A percentile compares a stretch with the other conserved stretches of the same genome.
These are phyloP conservation scores for Pseudogymnoascus pannorum DNA, from an alignment of 2,329 filamentous ascomycete genomes.

Conservation along the genomic window DNA sequence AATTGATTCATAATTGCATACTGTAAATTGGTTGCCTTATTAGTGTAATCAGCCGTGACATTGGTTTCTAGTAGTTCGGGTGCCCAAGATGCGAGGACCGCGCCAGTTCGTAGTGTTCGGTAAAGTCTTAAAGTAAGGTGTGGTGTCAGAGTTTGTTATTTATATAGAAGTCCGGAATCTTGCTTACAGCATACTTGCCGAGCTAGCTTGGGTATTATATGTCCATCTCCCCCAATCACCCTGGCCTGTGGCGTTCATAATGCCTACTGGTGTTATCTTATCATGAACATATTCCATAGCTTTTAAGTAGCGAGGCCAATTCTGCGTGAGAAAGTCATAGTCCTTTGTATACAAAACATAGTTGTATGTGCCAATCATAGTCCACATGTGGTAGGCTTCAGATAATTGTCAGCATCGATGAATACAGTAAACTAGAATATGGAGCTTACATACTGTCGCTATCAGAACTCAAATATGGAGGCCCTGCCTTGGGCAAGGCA, in stretches of 20 bases:
- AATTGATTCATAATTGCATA: background rate
- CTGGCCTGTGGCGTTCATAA: conserved; percentile 37
- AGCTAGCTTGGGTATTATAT: conserved; percentile 38
- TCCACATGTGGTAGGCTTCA: conserved; percentile 35
- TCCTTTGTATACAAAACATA: conserved; percentile 43
- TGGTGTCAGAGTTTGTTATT: background rate
- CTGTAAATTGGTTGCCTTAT: background rate
- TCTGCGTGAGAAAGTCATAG: conserved; percentile 33
- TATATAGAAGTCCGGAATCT: background rate
- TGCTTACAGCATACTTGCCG: conserved; percentile 36
- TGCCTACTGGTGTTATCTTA: conserved; percentile 32
- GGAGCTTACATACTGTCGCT: conserved; percentile 12
- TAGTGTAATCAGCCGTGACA: background rate
- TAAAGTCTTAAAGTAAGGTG: conserved; percentile 32
- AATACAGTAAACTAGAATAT: background rate
- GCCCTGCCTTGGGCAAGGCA: conserved; percentile 21
- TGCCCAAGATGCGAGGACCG: conserved; percentile 37
- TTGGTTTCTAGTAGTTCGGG: background rate
- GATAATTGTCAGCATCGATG: background rate
- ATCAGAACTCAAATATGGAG: conserved; percentile 19
- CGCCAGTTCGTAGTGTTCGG: conserved; percentile 40
- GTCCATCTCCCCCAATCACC: conserved; percentile 40
- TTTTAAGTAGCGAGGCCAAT: conserved; percentile 39
- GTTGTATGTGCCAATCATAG: conserved; percentile 44
- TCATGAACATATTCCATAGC: conserved; percentile 40